These are phyloP conservation scores for Calonectria naviculata DNA, from an alignment of 2,329 filamentous ascomycete genomes.

Conservation along the genomic window DNA sequence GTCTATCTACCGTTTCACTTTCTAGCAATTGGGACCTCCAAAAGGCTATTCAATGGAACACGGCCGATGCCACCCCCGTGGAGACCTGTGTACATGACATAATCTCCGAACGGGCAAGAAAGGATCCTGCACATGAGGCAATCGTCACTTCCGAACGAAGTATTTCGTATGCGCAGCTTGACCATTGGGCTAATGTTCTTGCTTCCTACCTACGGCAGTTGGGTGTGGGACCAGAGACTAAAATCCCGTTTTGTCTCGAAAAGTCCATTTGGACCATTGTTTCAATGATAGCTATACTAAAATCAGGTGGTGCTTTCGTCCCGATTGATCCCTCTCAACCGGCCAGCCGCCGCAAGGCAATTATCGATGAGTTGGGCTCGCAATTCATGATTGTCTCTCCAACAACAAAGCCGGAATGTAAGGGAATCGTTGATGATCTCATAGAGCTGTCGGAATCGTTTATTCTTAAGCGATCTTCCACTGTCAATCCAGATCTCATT, in stretches of 20 bases:
- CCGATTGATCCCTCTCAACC: conserved; percentile 52
- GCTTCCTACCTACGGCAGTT: conserved; percentile 1
- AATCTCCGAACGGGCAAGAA: conserved; percentile 11
- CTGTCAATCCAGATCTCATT: not conserved
- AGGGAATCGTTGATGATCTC: not conserved
- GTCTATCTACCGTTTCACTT: not conserved
- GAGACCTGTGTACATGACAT: conserved; percentile 31
- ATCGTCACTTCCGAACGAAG: conserved; percentile 37
- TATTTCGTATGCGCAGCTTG: conserved; percentile 32
- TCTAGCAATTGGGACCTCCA: not conserved
- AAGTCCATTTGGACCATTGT: conserved; percentile 32
- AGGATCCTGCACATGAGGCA: conserved; percentile 12
- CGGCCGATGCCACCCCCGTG: not conserved
- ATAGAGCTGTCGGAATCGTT: not conserved
- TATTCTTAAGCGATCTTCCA: not conserved
- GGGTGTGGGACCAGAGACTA: conserved; percentile 8
- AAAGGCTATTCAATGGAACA: not conserved
- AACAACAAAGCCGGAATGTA: not conserved
- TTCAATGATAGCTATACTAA: conserved; percentile 46
- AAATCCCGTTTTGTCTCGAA: conserved; percentile 24
- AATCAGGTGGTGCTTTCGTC: conserved; percentile 43
- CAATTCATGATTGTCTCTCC: not conserved
- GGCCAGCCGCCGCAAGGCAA: conserved; percentile 22
- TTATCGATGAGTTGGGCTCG: not conserved
- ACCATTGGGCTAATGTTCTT: conserved; percentile 1